Conservation (phyloP, 164 flowering plant genomes). For the Tetracentron sinense region DNA sequence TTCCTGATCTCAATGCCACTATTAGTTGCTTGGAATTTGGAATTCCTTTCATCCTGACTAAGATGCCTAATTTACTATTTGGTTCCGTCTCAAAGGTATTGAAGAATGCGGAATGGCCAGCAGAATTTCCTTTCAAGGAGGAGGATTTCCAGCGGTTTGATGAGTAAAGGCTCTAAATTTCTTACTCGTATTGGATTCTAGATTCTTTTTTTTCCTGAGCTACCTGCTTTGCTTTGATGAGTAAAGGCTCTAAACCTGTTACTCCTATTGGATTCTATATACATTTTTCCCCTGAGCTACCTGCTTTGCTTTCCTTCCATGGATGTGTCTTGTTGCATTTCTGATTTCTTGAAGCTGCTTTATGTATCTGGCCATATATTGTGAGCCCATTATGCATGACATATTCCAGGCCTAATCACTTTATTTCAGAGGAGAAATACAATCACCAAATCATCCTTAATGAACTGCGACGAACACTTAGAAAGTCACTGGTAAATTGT, state of each 20-base stretch:
- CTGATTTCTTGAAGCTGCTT: neutral
- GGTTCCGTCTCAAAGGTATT: conserved; percentile 36
- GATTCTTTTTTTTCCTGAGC: neutral
- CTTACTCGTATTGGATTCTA: neutral
- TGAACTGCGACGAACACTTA: too few species aligned
- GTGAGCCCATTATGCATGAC: too few species aligned
- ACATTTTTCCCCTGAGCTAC: neutral
- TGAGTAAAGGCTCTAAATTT: conserved; percentile 46
- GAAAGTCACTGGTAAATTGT: too few species aligned
- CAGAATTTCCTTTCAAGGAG: conserved; percentile 76
- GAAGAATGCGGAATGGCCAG: conserved; percentile 90
- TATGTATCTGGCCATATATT: neutral
- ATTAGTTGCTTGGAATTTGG: neutral
- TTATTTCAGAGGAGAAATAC: too few species aligned
- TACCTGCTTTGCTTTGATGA: conserved; percentile 44
- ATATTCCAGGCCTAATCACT: too few species aligned
- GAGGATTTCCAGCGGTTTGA: conserved; percentile 92
- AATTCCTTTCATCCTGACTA: neutral
- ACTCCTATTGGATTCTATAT: neutral
- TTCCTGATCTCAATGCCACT: too few species aligned
- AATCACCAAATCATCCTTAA: too few species aligned
- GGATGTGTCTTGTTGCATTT: neutral
- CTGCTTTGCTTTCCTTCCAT: neutral
- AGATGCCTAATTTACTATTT: neutral
- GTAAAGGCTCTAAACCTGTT: conserved; percentile 34